These are phyloP conservation scores for Penicillium riverlandense DNA, from an alignment of 495 filamentous ascomycete species.

Conservation along the genomic window DNA sequence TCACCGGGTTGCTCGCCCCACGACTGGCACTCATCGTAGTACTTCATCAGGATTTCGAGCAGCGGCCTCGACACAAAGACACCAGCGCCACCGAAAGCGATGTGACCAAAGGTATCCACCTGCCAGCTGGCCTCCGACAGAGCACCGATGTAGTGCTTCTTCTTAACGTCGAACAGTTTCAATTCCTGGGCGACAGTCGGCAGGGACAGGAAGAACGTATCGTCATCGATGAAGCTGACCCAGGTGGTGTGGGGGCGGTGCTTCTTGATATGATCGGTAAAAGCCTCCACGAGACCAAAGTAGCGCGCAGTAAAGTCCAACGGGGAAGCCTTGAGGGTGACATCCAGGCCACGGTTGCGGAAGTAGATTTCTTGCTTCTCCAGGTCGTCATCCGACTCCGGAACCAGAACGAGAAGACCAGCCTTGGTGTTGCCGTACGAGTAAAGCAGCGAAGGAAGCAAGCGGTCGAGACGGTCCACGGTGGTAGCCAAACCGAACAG, in stretches of 20 bases:
- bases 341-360: constrained; percentile 42
- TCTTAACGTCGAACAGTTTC: constrained; percentile 44
- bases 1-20: constrained; percentile 49
- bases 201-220: constrained; percentile 66
- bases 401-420: constrained; percentile 41
- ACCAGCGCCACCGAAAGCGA: constrained; percentile 65
- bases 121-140: constrained; percentile 57
- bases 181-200: constrained; percentile 44
- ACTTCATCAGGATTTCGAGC: constrained; percentile 43
- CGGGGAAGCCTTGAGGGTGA: constrained; percentile 47
- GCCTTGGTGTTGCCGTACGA: constrained; percentile 45
- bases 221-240: constrained; percentile 63
- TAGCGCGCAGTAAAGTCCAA: constrained; percentile 55
- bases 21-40: constrained; percentile 48
- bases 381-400: constrained; percentile 37
- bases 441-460: constrained; percentile 41
- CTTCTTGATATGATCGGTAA: constrained; percentile 42
- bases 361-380: constrained; percentile 40
- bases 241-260: constrained; percentile 50
- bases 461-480: constrained; percentile 40
- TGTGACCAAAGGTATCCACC: constrained; percentile 52
- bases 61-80: constrained; percentile 58
- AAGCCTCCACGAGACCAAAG: constrained; percentile 53
- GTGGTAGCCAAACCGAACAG: constrained; percentile 47
- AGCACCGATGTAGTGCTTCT: constrained; percentile 53